These are phyloP conservation scores for Globisporangium nagaii DNA, from an alignment of 352 stramenopile genomes.

Conservation along the genomic window DNA sequence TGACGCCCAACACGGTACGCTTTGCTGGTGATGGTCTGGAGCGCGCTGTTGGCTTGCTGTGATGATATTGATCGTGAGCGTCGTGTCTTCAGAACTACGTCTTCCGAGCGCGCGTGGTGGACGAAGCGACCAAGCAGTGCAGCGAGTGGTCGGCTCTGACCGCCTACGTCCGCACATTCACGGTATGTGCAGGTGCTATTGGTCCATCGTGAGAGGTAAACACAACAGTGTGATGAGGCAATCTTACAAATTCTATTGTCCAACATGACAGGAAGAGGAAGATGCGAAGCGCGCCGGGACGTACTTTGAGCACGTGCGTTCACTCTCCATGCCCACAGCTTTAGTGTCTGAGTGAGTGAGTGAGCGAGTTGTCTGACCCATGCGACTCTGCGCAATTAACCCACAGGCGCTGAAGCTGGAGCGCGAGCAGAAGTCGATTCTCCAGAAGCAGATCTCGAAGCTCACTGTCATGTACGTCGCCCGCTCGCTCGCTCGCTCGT, in stretches of 20 bases:
- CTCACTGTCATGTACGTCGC: constrained; percentile 56
- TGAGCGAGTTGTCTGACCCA: too few relatives aligned
- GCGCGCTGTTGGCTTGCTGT: not conserved
- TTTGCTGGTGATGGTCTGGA: not conserved
- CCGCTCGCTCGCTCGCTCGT: not conserved
- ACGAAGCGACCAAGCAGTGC: constrained; percentile 54
- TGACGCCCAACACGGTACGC: constrained; percentile 62
- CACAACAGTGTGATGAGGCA: not conserved
- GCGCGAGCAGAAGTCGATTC: constrained; percentile 57
- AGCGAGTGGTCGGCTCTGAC: constrained; percentile 74
- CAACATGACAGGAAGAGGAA: constrained; percentile 57
- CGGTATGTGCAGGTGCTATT: too few relatives aligned
- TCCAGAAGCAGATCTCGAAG: constrained; percentile 78
- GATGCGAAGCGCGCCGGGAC: constrained; percentile 82
- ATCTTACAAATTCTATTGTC: not conserved
- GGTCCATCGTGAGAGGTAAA: not conserved
- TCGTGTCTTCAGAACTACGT: constrained; percentile 63
- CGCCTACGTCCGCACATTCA: constrained; percentile 76
- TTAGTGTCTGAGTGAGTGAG: too few relatives aligned
- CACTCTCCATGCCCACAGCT: not conserved
- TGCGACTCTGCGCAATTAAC: too few relatives aligned
- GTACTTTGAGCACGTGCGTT: constrained; percentile 74
- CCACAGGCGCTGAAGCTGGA: constrained; percentile 68
- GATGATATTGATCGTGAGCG: not conserved
- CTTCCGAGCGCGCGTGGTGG: constrained; percentile 65